A percentile compares a stretch with the other conserved stretches of the same genome.
phyloP scores from a whole-genome alignment of 2,329 filamentous ascomycete genomes.

The Apiospora koreana region DNA sequence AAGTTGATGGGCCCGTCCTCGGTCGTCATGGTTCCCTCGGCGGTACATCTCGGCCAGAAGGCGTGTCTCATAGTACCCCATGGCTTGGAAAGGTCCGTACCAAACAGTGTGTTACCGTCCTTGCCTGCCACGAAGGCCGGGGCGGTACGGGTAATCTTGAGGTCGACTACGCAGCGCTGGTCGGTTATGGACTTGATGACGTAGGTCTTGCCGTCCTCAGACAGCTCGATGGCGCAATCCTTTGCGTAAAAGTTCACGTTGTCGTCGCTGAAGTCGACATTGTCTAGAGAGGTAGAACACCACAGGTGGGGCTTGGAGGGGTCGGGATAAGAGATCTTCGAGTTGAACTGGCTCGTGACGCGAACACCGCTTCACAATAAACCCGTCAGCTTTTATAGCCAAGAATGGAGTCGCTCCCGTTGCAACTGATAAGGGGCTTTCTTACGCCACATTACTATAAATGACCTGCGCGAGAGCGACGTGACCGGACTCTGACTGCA shows the following conservation, averaged over 20 bases:
- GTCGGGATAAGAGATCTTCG: conserved; percentile 83
- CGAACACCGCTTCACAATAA: conserved; percentile 71
- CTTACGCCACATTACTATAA: conserved; percentile 95
- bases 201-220: conserved; percentile 79
- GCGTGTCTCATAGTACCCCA: conserved; percentile 92
- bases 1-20: conserved; percentile 80
- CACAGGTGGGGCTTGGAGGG: conserved; percentile 75
- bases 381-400: conserved; percentile 18
- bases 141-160: conserved; percentile 74
- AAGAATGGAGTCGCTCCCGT: neutral
- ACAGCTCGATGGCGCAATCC: conserved; percentile 81
- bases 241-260: conserved; percentile 84
- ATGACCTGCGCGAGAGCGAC: conserved; percentile 86
- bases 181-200: conserved; percentile 90
- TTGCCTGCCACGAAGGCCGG: conserved; percentile 86
- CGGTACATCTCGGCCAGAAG: conserved; percentile 88
- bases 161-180: conserved; percentile 77
- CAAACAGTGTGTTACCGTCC: conserved; percentile 81
- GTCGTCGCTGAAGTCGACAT: conserved; percentile 83
- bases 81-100: conserved; percentile 80
- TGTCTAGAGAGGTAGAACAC: conserved; percentile 77
- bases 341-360: conserved; percentile 91
- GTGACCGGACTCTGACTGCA: conserved; percentile 76
- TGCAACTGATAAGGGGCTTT: neutral
- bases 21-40: conserved; percentile 83